Percentiles rank a stretch among this genome's conserved stretches.
Evolutionary conservation across 2,329 filamentous ascomycete species (phyloP).

Genomic region (Keithomyces neogunnii): DNA sequence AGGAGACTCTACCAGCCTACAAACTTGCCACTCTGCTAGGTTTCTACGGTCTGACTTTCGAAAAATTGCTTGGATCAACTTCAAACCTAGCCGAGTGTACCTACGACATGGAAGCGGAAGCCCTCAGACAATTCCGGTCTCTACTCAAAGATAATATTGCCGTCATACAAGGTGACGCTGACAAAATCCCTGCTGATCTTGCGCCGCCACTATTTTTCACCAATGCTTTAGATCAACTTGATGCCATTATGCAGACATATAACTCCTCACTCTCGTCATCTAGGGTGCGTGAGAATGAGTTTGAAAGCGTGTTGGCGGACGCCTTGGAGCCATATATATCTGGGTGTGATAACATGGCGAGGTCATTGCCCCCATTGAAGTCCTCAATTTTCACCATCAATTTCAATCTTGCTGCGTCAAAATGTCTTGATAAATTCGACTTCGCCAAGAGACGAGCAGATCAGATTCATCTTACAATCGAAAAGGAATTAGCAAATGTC

Average conservation of each 20-base stretch:
- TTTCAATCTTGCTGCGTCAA: conserved; percentile 53
- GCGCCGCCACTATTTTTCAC: conserved; percentile 71
- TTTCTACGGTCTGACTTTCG: conserved; percentile 84
- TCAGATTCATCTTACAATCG: conserved; percentile 48
- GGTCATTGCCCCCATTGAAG: conserved; percentile 48
- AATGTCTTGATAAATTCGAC: conserved; percentile 47
- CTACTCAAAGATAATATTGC: conserved; percentile 75
- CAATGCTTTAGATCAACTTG: conserved; percentile 71
- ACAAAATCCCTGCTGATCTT: conserved; percentile 63
- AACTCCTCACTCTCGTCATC: conserved; percentile 66
- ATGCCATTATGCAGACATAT: conserved; percentile 74
- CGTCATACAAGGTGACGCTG: conserved; percentile 62
- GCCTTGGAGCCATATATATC: conserved; percentile 80
- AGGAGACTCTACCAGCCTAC: conserved; percentile 81
- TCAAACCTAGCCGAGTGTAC: conserved; percentile 65
- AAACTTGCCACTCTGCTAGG: conserved; percentile 81
- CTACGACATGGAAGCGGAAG: conserved; percentile 60
- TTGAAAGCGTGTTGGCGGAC: conserved; percentile 66
- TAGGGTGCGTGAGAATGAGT: conserved; percentile 55
- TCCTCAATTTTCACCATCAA: conserved; percentile 66
- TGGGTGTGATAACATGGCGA: conserved; percentile 63
- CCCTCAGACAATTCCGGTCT: conserved; percentile 72
- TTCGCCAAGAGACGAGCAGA: conserved; percentile 53
- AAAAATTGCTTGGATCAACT: conserved; percentile 62
- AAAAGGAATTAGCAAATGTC: conserved; percentile 47